Evolutionary conservation across 371 early-diverging fungal genomes (phyloP), one percentile per base, ranked within the genome.

Genomic region (Syncephalastrum racemosum): DNA sequence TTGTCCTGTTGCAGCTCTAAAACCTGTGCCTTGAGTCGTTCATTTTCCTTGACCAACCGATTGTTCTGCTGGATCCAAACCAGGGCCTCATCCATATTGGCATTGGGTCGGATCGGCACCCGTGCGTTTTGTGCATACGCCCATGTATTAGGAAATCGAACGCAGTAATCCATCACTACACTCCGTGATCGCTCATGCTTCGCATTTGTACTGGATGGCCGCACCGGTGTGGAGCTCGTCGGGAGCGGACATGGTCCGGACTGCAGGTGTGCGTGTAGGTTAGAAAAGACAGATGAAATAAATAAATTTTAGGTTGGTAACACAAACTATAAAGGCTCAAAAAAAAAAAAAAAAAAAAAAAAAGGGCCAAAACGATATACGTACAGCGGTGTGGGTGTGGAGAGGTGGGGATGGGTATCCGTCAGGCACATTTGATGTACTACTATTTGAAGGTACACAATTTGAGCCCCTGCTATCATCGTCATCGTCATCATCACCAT

Each of bases 11-110:
- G 19, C 20, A 52, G 46, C 25, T 22, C 22, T 13, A 51, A 51
- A 14, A 55, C 40, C 24, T 55, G 53, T 45, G 25, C 19, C 18
- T 61, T 61, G 5, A 61, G 48, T 42, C 55, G 45, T 22, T 51
- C 46, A 46, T 61, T 61, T 24, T 61, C 62, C 41, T 56, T 46
- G 14, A 61, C 45, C 18, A 61, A 20, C 27, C 62, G 50, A 43
- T 56, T 56, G 41, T 61, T 61, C 41, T 61, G 62, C 10, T 56
- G 56, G 22, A 61, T 61, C 62, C 62, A 61, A 16, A 56, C 36
- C 25, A 61, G 41, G 10, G 62, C 62, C 20, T 61, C 62, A 31
- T 61, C 62, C 40, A 61, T 51, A 46, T 61, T 61, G 27, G 40
- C 24, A 8, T 46, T 15, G 13, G 59, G 59, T 6, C 16, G 18